Evolutionary conservation across 768 basidiomycete species (phyloP).

Genomic region (Mrakia hoshinonis): DNA sequence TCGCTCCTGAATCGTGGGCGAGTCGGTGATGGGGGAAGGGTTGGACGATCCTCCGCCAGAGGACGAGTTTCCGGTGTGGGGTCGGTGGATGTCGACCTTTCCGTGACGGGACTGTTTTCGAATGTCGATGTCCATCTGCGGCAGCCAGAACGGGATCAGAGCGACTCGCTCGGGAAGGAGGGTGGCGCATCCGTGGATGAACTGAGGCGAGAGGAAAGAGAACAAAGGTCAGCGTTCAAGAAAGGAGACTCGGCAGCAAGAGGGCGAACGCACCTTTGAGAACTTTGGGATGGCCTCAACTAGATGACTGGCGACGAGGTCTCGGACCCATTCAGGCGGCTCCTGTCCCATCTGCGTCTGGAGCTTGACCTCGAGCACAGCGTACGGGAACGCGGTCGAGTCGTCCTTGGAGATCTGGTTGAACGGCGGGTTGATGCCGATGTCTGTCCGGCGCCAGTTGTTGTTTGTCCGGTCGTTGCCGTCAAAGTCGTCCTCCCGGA

Average conservation of each 20-base stretch:
- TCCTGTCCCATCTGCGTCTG: constrained; percentile 94
- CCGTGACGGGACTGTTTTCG: constrained; percentile 68
- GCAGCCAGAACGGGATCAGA: constrained; percentile 86
- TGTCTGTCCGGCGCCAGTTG: constrained; percentile 91
- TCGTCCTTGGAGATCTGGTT: constrained; percentile 63
- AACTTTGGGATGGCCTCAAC: constrained; percentile 98
- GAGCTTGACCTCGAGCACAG: constrained; percentile 91
- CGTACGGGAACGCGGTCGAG: constrained; percentile 92
- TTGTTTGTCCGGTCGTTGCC: constrained; percentile 61
- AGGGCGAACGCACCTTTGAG: constrained; percentile 47
- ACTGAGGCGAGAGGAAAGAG: constrained; percentile 36
- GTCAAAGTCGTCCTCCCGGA: constrained; percentile 97
- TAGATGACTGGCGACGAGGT: constrained; percentile 87
- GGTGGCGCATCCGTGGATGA: constrained; percentile 93
- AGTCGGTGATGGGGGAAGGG: constrained; percentile 44
- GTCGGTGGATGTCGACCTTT: constrained; percentile 52
- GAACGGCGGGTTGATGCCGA: constrained; percentile 56
- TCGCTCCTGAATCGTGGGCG: constrained; percentile 24
- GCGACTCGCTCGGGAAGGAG: constrained; percentile 85
- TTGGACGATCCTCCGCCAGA: constrained; percentile 41
- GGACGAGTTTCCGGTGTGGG: constrained; percentile 40
- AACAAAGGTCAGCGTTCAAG: background rate
- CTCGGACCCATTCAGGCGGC: constrained; percentile 91
- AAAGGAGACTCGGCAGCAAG: background rate
- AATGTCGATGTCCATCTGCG: constrained; percentile 52